Base-by-base conservation (phyloP, 2,329 filamentous ascomycete species). In the Aspergillus arachidicola region DNA sequence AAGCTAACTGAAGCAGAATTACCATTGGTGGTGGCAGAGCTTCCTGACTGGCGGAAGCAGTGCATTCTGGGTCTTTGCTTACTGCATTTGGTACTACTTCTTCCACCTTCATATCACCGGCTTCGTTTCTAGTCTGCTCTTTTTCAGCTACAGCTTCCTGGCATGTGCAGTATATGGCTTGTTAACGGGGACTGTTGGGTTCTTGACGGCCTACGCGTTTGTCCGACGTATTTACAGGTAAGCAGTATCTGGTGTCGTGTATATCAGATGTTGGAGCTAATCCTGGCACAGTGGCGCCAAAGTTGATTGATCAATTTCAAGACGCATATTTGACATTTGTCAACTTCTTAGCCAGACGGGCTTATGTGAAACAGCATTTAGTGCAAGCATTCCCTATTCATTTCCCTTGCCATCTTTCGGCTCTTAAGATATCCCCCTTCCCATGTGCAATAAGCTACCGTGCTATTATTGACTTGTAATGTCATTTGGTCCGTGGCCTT, bases 21-120 rank as follows among this genome's bases (percentile, higher is more conserved):
- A 95, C 78, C 86, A 92, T 75, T 96, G 93, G 93, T 95, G 91
- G 91, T 96, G 92, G 92, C 91, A 92, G 76, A 92, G 90, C 58
- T 95, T 96, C 80, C 79, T 92, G 56, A 86, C 93, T 10, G 93
- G 93, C 51, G 90, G 89, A 55, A 87, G 89, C 69, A 92, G 89
- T 69, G 87, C 90, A 7, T 77, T 92, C 64, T 96, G 92, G 92
- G 87, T 96, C 43, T 95, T 94, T 74, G 75, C 87, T 43, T 96
- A 95, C 80, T 92, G 91, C 75, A 81, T 89, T 57, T 96, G 91
- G 89, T 96, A 94, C 80, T 96, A 92, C 78, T 85, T 88, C 70
- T 88, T 87, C 68, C 92, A 91, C 76, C 83, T 96, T 61, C 90
- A 94, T 76, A 92, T 96, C 67, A 86, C 87, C 6, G 93, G 93